Conservation (phyloP, 1,139 yeast species). For the Nakaseomyces sp. region DNA sequence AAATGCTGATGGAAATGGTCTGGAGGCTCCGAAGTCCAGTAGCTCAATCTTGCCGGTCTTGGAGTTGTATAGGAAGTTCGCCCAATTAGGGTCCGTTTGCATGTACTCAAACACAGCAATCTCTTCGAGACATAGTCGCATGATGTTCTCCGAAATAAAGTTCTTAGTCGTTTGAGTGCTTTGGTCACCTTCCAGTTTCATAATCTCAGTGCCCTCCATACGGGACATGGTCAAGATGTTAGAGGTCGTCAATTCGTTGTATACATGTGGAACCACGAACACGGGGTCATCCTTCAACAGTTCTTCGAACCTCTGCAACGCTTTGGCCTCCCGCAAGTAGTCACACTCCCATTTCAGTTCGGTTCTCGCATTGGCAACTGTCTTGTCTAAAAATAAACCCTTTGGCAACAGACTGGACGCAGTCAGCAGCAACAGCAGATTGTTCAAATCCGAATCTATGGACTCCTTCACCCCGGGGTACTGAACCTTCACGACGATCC, state of each 20-base stretch:
- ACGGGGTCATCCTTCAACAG: slow-evolving; percentile 55
- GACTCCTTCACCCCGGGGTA: slow-evolving; percentile 96
- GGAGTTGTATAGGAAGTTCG: slow-evolving; percentile 79
- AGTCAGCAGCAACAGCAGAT: slow-evolving; percentile 66
- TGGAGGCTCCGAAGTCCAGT: slow-evolving; percentile 91
- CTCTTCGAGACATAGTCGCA: slow-evolving; percentile 81
- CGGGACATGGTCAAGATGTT: slow-evolving; percentile 85
- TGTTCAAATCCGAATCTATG: slow-evolving; percentile 88
- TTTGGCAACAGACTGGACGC: slow-evolving; percentile 85
- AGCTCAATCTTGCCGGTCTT: slow-evolving; percentile 62
- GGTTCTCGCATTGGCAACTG: slow-evolving; percentile 84
- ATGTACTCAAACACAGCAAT: slow-evolving; percentile 77
- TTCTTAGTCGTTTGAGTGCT: slow-evolving; percentile 54
- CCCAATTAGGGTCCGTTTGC: slow-evolving; percentile 99
- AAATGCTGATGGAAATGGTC: slow-evolving; percentile 64
- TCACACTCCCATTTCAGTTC: slow-evolving; percentile 98
- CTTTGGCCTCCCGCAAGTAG: slow-evolving; percentile 80
- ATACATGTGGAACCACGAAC: slow-evolving; percentile 75
- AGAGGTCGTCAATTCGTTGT: slow-evolving; percentile 66
- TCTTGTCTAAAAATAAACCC: slow-evolving; percentile 84
- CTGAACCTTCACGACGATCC: slow-evolving; percentile 93
- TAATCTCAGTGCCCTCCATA: slow-evolving; percentile 76
- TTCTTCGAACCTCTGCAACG: slow-evolving; percentile 59
- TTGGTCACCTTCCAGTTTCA: slow-evolving; percentile 57
- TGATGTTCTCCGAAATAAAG: slow-evolving; percentile 76